Base-by-base conservation (phyloP, 2,329 filamentous ascomycete genomes). In the Exophiala sp. region DNA sequence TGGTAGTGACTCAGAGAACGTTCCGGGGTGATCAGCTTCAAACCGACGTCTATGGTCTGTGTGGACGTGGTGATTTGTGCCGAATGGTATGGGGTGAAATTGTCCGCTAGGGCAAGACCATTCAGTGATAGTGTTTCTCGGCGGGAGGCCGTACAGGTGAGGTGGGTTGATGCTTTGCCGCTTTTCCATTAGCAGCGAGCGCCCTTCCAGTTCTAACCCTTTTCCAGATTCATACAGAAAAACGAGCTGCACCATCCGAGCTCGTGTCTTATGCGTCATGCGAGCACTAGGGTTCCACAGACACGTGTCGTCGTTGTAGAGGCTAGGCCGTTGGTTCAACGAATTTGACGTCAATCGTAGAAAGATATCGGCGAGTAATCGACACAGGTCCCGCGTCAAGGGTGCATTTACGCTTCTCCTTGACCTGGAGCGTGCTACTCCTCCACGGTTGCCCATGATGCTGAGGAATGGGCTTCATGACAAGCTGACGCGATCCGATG, bases 241-340 rank as follows among this genome's bases (percentile, higher is more conserved):
- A 24, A 53, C 50, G 50, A 55, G 34, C 34, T 52, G 51, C 50
- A 53, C 42, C 36, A 48, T 47, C 46, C 50, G 57, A 56, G 47
- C 47, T 53, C 42, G 46, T 50, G 14, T 47, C 35, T n/a, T 24
- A 47, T 51, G 52, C 45, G 44, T 21, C 18, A 44, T 50, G 45
- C 56, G 49, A 52, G 8, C 10, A 29, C 16, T 34, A n/a, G 38
- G 5, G 42, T 16, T 16, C n/a, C 41, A 21, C 33, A 41, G 43
- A 45, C 45, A 58, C 56, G 56, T 58, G 52, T 58, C 51, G 40
- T 36, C 11, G 20, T 42, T 24, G 38, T 36, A 58, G 39, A 54
- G 47, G 55, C 40, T 50, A 24, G 16, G 42, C 20, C 42, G 20
- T 21, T 29, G 24, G 11, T 35, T 18, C 8, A 32, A 36, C 29